These are phyloP conservation scores for Boehmeria nivea DNA, from an alignment of 306 rosid species.

Conservation along the genomic window DNA sequence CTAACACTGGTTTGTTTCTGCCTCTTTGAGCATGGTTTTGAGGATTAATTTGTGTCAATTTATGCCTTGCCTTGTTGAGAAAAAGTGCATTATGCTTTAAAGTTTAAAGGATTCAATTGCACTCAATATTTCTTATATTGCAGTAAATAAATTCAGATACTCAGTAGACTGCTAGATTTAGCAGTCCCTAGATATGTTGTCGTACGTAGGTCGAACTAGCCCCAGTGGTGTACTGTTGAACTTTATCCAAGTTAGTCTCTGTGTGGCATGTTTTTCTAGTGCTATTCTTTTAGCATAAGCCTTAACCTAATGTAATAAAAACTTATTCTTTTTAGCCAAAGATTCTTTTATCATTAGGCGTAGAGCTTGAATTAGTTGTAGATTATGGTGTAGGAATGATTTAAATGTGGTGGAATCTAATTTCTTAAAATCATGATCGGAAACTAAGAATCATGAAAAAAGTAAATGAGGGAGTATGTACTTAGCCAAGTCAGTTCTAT, in stretches of 20 bases:
- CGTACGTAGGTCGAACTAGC: neutral
- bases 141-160: neutral
- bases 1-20: slow-evolving; percentile 63
- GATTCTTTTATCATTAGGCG: too few species aligned
- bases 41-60: neutral
- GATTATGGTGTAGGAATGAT: neutral
- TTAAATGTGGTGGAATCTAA: neutral
- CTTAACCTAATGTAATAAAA: slow-evolving; percentile 6
- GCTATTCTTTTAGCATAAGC: neutral
- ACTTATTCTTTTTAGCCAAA: too few species aligned
- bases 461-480: neutral
- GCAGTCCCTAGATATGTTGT: neutral
- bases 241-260: neutral
- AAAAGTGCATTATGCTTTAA: neutral
- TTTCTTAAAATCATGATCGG: neutral
- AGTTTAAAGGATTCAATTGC: too few species aligned
- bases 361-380: slow-evolving; percentile 6
- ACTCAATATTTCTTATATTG: too few species aligned
- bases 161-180: neutral
- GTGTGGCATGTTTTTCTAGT: neutral
- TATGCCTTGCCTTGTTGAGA: too few species aligned
- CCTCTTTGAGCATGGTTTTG: slow-evolving; percentile 1
- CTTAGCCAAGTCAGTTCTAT: neutral
- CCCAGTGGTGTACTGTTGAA: neutral
- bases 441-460: neutral